Base-by-base conservation (phyloP, 805 yeast species). In the Kluyveromyces dobzhanskii region DNA sequence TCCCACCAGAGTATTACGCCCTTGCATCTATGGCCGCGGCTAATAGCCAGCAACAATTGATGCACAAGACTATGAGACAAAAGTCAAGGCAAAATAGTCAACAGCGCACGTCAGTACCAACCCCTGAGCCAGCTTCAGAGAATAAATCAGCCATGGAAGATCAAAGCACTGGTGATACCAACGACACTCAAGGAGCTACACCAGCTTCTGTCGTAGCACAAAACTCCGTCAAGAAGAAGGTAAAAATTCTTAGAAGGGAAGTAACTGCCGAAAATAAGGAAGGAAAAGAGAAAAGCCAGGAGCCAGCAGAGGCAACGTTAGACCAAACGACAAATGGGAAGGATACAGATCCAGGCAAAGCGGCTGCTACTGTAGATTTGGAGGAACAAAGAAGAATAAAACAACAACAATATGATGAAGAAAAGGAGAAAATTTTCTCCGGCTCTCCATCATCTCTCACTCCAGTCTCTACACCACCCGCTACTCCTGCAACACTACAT, bases 331-430 rank as follows among this genome's bases (percentile, higher is more conserved):
- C 8, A 13, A 5, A 24, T 5, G 30, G 11, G n/a, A 12, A 14
- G 16, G 24, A 9, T 21, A 9, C 32, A 1, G 25, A 35, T n/a
- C 17, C 24, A 21, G 9, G 9, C 9, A 21, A 21, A 21, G 24
- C 6, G 6, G 6, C 24, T 6, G 9, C 24, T 6, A n/a, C 11
- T 9, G 27, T 10, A 24, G 46, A 47, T 11, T 46, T 64, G 7
- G 69, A 63, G 38, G 46, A 49, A 4, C 66, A 62, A 30, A 51
- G 67, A 25, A 59, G 67, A 7, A 55, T 66, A 3, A 66, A 66
- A 42, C 75, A 70, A 46, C 66, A 62, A 30, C 48, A 60, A 26
- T 73, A 73, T 46, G 64, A 61, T 43, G 54, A 55, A 36, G 60
- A 61, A 2, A 59, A 71, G 42, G 61, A 69, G 40, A 49, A 67